Percentiles rank a stretch among this genome's conserved stretches.
Evolutionary conservation across 1,284 basidiomycete species (phyloP).

Genomic region (Polyporus tsugae): DNA sequence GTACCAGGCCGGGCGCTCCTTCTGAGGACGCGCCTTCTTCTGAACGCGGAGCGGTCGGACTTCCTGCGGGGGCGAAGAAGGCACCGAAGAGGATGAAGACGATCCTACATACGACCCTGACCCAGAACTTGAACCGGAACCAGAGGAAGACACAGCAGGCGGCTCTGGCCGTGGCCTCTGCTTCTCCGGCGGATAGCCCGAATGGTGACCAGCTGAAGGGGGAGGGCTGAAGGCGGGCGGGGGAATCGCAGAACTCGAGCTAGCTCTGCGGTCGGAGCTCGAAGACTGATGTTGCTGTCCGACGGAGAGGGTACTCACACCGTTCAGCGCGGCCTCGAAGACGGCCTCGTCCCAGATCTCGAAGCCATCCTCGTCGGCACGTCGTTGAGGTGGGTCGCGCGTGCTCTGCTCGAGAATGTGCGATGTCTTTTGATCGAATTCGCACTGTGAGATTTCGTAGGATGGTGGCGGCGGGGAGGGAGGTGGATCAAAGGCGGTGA

Average conservation of each 20-base stretch:
- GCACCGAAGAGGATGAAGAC: slow-evolving; percentile 16
- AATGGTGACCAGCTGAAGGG: not conserved
- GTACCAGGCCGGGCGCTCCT: slow-evolving; percentile 46
- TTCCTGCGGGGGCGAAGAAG: slow-evolving; percentile 18
- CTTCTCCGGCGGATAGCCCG: slow-evolving; percentile 20
- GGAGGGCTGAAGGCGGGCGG: slow-evolving; percentile 4
- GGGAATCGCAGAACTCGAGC: slow-evolving; percentile 1
- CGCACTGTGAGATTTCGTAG: slow-evolving; percentile 61
- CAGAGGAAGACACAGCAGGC: slow-evolving; percentile 3
- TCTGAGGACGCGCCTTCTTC: slow-evolving; percentile 37
- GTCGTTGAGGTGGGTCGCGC: slow-evolving; percentile 38
- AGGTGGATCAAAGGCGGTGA: slow-evolving; percentile 27
- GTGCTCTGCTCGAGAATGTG: slow-evolving; percentile 48
- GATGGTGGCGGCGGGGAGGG: slow-evolving; percentile 50
- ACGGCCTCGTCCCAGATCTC: slow-evolving; percentile 57
- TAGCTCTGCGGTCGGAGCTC: not conserved
- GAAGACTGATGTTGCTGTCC: not conserved
- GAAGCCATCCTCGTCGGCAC: slow-evolving; percentile 53
- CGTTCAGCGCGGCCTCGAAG: slow-evolving; percentile 47
- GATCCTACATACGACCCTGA: slow-evolving; percentile 11
- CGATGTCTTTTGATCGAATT: slow-evolving; percentile 63
- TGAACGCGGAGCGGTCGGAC: slow-evolving; percentile 40
- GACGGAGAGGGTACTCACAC: slow-evolving; percentile 20
- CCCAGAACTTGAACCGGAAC: slow-evolving; percentile 7
- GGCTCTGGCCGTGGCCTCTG: not conserved